These are phyloP conservation scores for Claviceps pusilla DNA, from an alignment of 2,329 filamentous ascomycete species.

Conservation along the genomic window DNA sequence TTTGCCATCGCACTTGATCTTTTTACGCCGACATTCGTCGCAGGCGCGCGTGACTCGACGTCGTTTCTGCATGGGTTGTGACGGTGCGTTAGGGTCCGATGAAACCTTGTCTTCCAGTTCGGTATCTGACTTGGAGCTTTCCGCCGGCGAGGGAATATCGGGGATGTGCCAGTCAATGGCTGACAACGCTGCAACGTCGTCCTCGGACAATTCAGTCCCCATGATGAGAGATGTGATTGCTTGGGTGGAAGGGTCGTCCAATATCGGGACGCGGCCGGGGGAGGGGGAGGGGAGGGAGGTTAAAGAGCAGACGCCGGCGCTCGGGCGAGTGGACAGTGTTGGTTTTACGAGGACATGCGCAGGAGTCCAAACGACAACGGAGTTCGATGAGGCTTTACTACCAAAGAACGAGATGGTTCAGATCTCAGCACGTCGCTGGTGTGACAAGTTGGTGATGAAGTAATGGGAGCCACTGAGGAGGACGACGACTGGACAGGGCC, in stretches of 20 bases:
- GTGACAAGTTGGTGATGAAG: neutral
- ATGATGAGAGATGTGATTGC: slow-evolving; percentile 11
- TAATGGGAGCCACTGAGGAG: neutral
- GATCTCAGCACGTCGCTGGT: neutral
- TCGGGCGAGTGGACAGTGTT: slow-evolving; percentile 2
- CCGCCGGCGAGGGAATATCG: slow-evolving; percentile 25
- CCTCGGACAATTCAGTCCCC: slow-evolving; percentile 27
- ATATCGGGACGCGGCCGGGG: neutral
- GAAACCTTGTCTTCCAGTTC: slow-evolving; percentile 23
- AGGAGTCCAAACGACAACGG: neutral
- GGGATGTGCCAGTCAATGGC: slow-evolving; percentile 21
- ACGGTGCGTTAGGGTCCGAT: slow-evolving; percentile 20
- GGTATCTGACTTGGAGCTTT: slow-evolving; percentile 27
- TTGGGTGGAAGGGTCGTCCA: neutral
- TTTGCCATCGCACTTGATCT: slow-evolving; percentile 78
- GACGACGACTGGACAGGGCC: neutral
- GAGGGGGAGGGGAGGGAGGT: no score
- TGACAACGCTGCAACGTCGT: slow-evolving; percentile 24
- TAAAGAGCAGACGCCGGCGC: slow-evolving; percentile 1
- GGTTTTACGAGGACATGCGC: slow-evolving; percentile 6
- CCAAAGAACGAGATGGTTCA: neutral
- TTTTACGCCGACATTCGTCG: slow-evolving; percentile 70
- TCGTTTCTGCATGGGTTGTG: slow-evolving; percentile 55
- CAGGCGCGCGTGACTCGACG: slow-evolving; percentile 67
- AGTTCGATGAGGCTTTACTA: neutral